A percentile compares a stretch with the other conserved stretches of the same genome.
Evolutionary conservation across 148 eudicot genomes (phyloP).

Genomic region (Linanthus parryae): DNA sequence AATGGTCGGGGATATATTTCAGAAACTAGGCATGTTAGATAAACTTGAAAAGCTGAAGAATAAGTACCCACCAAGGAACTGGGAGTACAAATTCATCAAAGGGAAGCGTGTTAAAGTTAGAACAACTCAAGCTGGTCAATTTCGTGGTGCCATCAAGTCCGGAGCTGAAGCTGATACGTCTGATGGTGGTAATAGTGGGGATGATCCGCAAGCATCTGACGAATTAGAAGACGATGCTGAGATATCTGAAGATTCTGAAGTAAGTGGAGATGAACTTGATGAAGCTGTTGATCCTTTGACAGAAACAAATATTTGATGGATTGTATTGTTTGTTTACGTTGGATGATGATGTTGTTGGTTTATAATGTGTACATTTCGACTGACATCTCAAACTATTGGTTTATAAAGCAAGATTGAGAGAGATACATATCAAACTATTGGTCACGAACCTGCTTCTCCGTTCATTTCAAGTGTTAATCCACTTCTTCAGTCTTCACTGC

Average conservation of each 20-base stretch:
- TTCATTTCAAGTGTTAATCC: no score
- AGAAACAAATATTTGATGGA: not conserved
- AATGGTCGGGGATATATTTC: constrained; percentile 72
- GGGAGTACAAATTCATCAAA: constrained; percentile 75
- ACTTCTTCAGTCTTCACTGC: no score
- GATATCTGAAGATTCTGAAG: constrained; percentile 6
- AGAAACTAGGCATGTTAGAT: constrained; percentile 76
- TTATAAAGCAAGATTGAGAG: no score
- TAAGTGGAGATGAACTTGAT: constrained; percentile 14
- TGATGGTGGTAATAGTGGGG: constrained; percentile 20
- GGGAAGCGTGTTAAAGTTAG: constrained; percentile 72
- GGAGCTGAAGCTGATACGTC: constrained; percentile 9
- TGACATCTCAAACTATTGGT: no score
- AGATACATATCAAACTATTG: no score
- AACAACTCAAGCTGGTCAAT: constrained; percentile 29
- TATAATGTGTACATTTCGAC: no score
- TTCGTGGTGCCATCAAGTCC: constrained; percentile 5
- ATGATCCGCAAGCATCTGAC: constrained; percentile 7
- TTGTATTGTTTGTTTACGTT: not conserved
- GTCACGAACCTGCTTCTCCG: no score
- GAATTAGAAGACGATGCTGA: constrained; percentile 10
- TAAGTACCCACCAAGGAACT: constrained; percentile 82
- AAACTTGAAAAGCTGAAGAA: constrained; percentile 59
- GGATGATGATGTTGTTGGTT: no score
- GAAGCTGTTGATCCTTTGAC: constrained; percentile 9